phyloP scores from a whole-genome alignment of 1,139 yeast species.

The Candida sp. region DNA sequence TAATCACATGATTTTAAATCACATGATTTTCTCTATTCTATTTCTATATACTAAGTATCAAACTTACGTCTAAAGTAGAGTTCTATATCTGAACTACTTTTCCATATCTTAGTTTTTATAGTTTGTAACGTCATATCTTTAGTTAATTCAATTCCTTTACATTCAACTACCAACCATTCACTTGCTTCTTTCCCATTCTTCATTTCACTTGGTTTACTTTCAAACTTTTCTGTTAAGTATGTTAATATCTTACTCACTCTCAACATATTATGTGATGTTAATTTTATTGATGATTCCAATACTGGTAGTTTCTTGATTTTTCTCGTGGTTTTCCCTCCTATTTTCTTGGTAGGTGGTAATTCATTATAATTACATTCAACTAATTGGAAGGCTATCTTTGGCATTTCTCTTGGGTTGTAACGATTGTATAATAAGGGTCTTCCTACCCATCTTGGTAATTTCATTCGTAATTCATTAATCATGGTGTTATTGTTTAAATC shows the following conservation, averaged over 20 bases:
- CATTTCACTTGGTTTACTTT: slow-evolving; percentile 53
- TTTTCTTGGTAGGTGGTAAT: slow-evolving; percentile 30
- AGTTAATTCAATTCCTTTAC: slow-evolving; percentile 67
- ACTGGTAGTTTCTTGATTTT: slow-evolving; percentile 45
- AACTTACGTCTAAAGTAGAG: slow-evolving; percentile 2
- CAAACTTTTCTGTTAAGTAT: slow-evolving; percentile 70
- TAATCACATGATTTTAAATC: too few relatives aligned
- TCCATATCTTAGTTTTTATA: slow-evolving; percentile 81
- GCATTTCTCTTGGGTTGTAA: slow-evolving; percentile 54
- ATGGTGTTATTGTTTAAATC: slow-evolving; percentile 32
- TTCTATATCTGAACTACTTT: slow-evolving; percentile 76
- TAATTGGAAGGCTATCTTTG: slow-evolving; percentile 72
- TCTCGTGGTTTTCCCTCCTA: slow-evolving; percentile 39
- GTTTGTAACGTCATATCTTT: slow-evolving; percentile 77
- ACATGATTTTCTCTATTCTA: too few relatives aligned
- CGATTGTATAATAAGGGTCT: slow-evolving; percentile 61
- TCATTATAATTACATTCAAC: slow-evolving; percentile 38
- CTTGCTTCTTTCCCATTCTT: slow-evolving; percentile 45
- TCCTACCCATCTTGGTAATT: slow-evolving; percentile 82
- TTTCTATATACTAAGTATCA: not conserved
- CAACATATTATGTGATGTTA: slow-evolving; percentile 79
- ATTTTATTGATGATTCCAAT: slow-evolving; percentile 51
- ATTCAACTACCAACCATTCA: slow-evolving; percentile 69
- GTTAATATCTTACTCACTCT: slow-evolving; percentile 68
- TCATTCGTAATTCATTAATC: slow-evolving; percentile 46